Evolutionary conservation across 352 stramenopile genomes (phyloP).

Genomic region (Phytophthora meadii): DNA sequence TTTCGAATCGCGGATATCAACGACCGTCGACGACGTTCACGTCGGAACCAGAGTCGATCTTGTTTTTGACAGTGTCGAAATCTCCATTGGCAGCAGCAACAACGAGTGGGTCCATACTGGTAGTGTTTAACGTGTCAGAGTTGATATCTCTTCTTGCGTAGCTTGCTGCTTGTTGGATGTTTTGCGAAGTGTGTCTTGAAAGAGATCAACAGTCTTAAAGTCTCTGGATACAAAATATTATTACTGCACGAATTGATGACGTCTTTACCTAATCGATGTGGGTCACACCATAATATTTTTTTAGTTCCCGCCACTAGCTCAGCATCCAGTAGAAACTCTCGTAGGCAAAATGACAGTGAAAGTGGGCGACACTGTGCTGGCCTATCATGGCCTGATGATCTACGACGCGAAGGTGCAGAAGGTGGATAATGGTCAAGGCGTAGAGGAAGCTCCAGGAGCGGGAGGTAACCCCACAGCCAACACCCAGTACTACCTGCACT

Average conservation of each 20-base stretch:
- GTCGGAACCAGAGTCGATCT: not conserved
- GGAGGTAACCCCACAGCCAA: slow-evolving; percentile 23
- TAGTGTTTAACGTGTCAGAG: too few species aligned
- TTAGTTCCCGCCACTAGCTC: slow-evolving; percentile 2
- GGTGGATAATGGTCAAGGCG: slow-evolving; percentile 75
- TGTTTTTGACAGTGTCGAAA: not conserved
- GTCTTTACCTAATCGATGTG: too few species aligned
- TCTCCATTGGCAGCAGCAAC: not conserved
- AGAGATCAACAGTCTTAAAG: too few species aligned
- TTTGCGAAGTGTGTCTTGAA: too few species aligned
- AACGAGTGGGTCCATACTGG: not conserved
- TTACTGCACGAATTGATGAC: too few species aligned
- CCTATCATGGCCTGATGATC: slow-evolving; percentile 85
- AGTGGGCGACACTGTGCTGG: slow-evolving; percentile 76
- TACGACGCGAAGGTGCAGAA: slow-evolving; percentile 89
- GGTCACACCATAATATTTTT: too few species aligned
- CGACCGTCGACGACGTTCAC: not conserved
- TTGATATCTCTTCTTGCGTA: too few species aligned
- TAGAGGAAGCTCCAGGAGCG: slow-evolving; percentile 35
- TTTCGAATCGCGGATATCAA: not conserved
- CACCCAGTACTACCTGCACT: slow-evolving; percentile 91
- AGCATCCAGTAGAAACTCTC: not conserved
- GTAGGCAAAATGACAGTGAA: slow-evolving; percentile 54
- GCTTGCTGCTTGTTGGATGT: too few species aligned
- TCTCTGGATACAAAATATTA: too few species aligned